These are phyloP conservation scores for Cyberlindnera lachancei DNA, from an alignment of 805 yeast species.

Conservation along the genomic window DNA sequence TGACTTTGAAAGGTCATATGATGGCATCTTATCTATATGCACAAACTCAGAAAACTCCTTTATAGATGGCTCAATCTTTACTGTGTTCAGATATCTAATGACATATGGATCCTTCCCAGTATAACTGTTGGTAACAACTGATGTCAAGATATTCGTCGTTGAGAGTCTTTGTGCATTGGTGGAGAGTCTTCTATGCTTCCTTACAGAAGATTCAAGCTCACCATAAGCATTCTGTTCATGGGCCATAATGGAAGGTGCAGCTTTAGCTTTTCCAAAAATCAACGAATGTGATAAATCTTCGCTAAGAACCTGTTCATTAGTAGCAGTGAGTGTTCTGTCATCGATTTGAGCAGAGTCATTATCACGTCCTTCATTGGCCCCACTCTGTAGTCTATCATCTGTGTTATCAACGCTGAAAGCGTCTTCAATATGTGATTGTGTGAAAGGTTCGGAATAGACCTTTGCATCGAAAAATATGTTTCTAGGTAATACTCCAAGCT, in stretches of 20 bases:
- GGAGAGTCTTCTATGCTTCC: slow-evolving; percentile 9
- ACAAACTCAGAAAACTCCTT: slow-evolving; percentile 70
- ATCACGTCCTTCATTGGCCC: slow-evolving; percentile 2
- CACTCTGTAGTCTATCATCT: neutral
- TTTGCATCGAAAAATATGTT: slow-evolving; percentile 44
- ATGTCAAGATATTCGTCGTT: slow-evolving; percentile 9
- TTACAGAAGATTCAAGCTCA: slow-evolving; percentile 30
- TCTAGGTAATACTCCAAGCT: slow-evolving; percentile 36
- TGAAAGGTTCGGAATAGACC: slow-evolving; percentile 12
- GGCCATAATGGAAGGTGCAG: slow-evolving; percentile 32
- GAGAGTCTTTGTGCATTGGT: slow-evolving; percentile 8
- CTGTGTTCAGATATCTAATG: slow-evolving; percentile 42
- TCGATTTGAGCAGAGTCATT: slow-evolving; percentile 3
- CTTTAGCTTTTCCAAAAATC: slow-evolving; percentile 27
- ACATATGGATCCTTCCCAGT: slow-evolving; percentile 62
- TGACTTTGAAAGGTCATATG: slow-evolving; percentile 12
- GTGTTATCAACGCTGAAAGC: slow-evolving; percentile 9
- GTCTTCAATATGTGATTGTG: slow-evolving; percentile 7
- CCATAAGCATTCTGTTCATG: slow-evolving; percentile 36
- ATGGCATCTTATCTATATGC: slow-evolving; percentile 4
- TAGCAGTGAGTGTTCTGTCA: slow-evolving; percentile 7
- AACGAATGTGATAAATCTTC: slow-evolving; percentile 25
- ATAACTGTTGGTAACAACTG: slow-evolving; percentile 47
- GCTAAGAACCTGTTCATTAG: slow-evolving; percentile 7
- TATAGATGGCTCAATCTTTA: slow-evolving; percentile 49